phyloP scores from a whole-genome alignment of 345 rosid species.

The Mangifera indica region DNA sequence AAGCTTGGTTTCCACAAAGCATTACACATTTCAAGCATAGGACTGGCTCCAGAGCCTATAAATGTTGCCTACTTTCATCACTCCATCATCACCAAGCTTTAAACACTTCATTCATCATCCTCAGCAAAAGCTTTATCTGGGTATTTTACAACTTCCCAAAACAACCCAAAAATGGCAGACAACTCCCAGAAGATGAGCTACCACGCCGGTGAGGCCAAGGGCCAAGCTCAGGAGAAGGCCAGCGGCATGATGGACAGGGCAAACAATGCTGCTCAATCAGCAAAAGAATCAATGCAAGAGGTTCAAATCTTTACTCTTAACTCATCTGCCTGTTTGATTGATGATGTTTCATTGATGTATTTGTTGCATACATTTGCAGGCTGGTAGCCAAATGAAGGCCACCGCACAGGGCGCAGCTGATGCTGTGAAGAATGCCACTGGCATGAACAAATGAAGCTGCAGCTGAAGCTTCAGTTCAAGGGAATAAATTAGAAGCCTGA shows the following conservation, averaged over 20 bases:
- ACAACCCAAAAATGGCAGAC: constrained; percentile 32
- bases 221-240: constrained; percentile 67
- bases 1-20: neutral
- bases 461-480: neutral
- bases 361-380: constrained; percentile 28
- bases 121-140: too few species aligned
- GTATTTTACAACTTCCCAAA: neutral
- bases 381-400: constrained; percentile 54
- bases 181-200: constrained; percentile 41
- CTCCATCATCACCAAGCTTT: neutral
- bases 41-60: constrained; percentile 11
- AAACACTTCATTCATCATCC: too few species aligned
- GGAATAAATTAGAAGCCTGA: neutral
- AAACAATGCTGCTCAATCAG: constrained; percentile 57
- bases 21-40: constrained; percentile 1
- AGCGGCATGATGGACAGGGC: constrained; percentile 56
- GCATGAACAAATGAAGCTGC: constrained; percentile 42
- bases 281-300: constrained; percentile 56
- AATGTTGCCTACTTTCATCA: neutral
- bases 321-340: neutral
- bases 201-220: constrained; percentile 57
- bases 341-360: too few species aligned
- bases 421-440: constrained; percentile 60
- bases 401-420: constrained; percentile 64
- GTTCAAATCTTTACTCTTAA: constrained; percentile 21